Conservation (phyloP, 2,329 filamentous ascomycete genomes). For the Oidium heveae region DNA sequence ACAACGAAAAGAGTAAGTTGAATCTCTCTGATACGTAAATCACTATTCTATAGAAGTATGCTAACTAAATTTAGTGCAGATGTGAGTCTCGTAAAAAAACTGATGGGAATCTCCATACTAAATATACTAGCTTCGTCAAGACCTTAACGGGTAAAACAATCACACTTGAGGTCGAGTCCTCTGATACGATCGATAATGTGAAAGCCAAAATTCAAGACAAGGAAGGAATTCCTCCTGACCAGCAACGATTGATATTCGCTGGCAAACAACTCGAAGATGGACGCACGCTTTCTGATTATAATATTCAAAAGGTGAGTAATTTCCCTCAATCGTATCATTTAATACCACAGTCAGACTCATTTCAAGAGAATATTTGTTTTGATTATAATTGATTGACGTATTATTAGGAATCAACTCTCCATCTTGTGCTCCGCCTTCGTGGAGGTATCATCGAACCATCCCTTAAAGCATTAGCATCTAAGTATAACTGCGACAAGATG, state of each 20-base stretch:
- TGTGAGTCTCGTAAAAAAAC: background rate
- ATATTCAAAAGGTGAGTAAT: constrained; percentile 71
- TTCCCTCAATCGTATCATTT: background rate
- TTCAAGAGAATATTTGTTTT: background rate
- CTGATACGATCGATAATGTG: constrained; percentile 99
- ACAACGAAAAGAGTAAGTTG: too few species aligned
- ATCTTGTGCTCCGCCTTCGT: constrained; percentile 94
- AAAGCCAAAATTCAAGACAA: constrained; percentile 99
- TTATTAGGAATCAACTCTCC: constrained; percentile 80
- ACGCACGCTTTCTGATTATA: constrained; percentile 91
- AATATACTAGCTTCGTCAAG: constrained; percentile 72
- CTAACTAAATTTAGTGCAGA: background rate
- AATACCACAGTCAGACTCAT: background rate
- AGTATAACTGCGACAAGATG: constrained; percentile 99
- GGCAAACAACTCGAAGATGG: constrained; percentile 99
- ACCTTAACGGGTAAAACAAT: constrained; percentile 99
- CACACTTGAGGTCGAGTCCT: constrained; percentile 97
- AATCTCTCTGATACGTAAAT: too few species aligned
- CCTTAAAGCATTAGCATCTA: constrained; percentile 91
- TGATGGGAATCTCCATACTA: background rate
- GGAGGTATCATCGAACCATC: constrained; percentile 99
- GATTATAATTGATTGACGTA: background rate
- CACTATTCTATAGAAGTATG: too few species aligned
- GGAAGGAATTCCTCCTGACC: constrained; percentile 94
- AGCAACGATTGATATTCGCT: constrained; percentile 96